Evolutionary conservation across 768 basidiomycete species (phyloP), one percentile per base, ranked within the genome.

Genomic region (Mycena olivaceomarginata): DNA sequence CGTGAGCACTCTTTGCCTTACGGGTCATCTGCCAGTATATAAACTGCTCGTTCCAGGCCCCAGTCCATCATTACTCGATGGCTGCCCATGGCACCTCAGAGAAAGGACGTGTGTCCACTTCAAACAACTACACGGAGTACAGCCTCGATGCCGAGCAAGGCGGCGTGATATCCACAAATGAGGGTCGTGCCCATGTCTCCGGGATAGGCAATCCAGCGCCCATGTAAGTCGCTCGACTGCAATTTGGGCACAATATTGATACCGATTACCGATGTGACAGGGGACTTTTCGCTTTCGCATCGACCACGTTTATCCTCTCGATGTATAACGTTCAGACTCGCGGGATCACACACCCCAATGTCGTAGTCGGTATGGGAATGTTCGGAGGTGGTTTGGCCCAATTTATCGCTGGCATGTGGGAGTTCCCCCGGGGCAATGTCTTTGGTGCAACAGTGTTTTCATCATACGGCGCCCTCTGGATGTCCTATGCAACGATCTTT

Each of bases 361-460:
- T 92, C 45, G 89, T 95, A 66, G 88, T 95, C 60, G 96, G 95
- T 41, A 95, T 96, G 94, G 93, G 94, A 6, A 81, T 95, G 75
- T 94, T 92, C 72, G 81, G 89, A 64, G 95, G 96, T 37, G 96
- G 96, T 65, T 91, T 96, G 22, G 90, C 88, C 11, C 96, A 97
- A 81, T 87, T 97, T 76, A 81, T 96, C 39, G 95, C 95, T 4
- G 96, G 96, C 57, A 95, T 96, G 92, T 96, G 94, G 95, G 92
- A 92, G 82, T 90, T 91, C 77, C 88, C 90, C 2, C 85, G 90
- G 37, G 92, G 92, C 0, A 94, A 94, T 76, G 86, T 88, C 3
- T 94, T 94, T 68, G 92, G 91, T 67, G 93, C 93, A 0, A 93
- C 93, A 94, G 95, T 92, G 0, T 95, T 96, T 86, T 86, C 93